Evolutionary conservation across 2,329 filamentous ascomycete genomes (phyloP).

Genomic region (Diplodia sapinea): DNA sequence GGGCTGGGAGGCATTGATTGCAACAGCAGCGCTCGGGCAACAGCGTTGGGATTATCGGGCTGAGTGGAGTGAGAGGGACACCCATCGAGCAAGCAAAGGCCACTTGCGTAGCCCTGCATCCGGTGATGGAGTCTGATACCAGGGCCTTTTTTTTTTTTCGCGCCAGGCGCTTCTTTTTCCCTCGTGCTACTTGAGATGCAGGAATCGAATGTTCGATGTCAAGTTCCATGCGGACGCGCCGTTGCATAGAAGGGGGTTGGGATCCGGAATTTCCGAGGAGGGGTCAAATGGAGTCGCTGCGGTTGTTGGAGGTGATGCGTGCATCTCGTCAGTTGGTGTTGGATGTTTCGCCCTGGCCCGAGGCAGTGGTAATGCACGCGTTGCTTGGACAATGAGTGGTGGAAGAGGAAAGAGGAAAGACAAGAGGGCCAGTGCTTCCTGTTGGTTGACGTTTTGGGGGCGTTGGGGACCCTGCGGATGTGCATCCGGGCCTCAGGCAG

Average conservation of each 20-base stretch:
- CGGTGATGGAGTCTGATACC: neutral
- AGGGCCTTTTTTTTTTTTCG: neutral
- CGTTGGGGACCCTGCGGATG: neutral
- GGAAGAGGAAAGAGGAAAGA: neutral
- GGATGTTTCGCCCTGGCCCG: neutral
- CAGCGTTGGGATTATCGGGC: neutral
- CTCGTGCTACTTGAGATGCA: neutral
- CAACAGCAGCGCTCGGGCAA: neutral
- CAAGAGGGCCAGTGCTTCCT: slow-evolving; percentile 16
- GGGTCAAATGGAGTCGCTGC: neutral
- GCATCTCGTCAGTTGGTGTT: neutral
- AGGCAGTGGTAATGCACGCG: neutral
- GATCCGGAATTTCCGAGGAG: neutral
- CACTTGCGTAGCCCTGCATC: neutral
- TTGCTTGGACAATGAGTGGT: neutral
- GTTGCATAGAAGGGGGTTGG: neutral
- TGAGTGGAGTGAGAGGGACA: neutral
- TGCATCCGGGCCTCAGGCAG: neutral
- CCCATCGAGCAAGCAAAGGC: neutral
- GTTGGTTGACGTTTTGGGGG: slow-evolving; percentile 7
- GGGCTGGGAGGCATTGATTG: neutral
- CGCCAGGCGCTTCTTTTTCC: neutral
- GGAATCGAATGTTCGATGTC: slow-evolving; percentile 21
- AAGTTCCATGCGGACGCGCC: slow-evolving; percentile 16
- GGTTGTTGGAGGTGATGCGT: neutral